These are phyloP conservation scores for Fusarium nematophilum DNA, from an alignment of 2,329 filamentous ascomycete genomes.

Conservation along the genomic window DNA sequence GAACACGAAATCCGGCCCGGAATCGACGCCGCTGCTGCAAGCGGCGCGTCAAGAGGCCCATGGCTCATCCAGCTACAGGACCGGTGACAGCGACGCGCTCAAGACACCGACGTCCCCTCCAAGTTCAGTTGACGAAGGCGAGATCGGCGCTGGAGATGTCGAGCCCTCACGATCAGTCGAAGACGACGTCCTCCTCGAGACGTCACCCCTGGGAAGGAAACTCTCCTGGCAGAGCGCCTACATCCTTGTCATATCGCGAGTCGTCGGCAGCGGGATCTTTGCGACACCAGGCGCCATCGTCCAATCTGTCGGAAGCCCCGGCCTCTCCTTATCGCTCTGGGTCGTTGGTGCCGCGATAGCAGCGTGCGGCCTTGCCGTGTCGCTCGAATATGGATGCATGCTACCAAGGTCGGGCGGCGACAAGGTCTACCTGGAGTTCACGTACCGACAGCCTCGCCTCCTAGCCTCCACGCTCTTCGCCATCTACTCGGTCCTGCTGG, in stretches of 20 bases:
- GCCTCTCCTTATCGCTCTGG: slow-evolving; percentile 72
- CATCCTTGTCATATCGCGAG: slow-evolving; percentile 74
- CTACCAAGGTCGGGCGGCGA: slow-evolving; percentile 74
- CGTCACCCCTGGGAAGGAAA: slow-evolving; percentile 66
- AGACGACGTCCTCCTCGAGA: slow-evolving; percentile 69
- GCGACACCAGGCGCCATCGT: slow-evolving; percentile 77
- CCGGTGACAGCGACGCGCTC: not conserved
- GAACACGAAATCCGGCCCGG: slow-evolving; percentile 5
- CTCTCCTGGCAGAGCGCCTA: slow-evolving; percentile 73
- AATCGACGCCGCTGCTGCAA: slow-evolving; percentile 24
- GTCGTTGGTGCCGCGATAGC: slow-evolving; percentile 70
- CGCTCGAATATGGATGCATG: slow-evolving; percentile 77
- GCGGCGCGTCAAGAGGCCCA: not conserved
- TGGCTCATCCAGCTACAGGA: slow-evolving; percentile 3
- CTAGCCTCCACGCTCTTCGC: slow-evolving; percentile 73
- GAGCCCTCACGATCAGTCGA: slow-evolving; percentile 54
- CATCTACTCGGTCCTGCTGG: slow-evolving; percentile 71
- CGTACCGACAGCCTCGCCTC: slow-evolving; percentile 71
- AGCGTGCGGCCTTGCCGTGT: slow-evolving; percentile 69
- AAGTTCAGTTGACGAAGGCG: slow-evolving; percentile 20
- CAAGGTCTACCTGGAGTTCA: slow-evolving; percentile 79
- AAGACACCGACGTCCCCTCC: not conserved
- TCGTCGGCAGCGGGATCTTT: slow-evolving; percentile 79
- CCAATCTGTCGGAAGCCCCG: slow-evolving; percentile 73
- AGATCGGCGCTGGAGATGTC: not conserved